Evolutionary conservation across 495 filamentous ascomycete genomes (phyloP).

Genomic region (Annulohypoxylon bovei): DNA sequence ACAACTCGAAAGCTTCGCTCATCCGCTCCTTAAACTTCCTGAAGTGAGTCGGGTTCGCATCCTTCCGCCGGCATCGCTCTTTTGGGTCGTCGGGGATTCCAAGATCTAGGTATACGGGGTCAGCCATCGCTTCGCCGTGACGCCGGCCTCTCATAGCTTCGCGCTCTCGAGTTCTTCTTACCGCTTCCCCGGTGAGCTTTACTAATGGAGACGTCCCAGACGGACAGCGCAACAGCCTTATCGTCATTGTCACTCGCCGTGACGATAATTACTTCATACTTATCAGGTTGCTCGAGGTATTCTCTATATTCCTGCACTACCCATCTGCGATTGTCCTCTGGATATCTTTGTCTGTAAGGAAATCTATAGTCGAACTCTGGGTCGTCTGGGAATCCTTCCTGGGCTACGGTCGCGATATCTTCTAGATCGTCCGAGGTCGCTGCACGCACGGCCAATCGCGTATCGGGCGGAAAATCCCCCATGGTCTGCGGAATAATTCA

Average conservation of each 20-base stretch:
- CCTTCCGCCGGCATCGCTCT: constrained; percentile 20
- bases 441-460: constrained; percentile 4
- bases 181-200: constrained; percentile 44
- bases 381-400: constrained; percentile 50
- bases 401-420: constrained; percentile 48
- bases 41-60: constrained; percentile 49
- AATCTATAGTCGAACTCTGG: constrained; percentile 54
- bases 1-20: constrained; percentile 38
- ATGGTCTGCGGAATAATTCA: constrained; percentile 9
- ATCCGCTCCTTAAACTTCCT: constrained; percentile 45
- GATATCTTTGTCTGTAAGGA: constrained; percentile 42
- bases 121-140: constrained; percentile 21
- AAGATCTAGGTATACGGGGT: constrained; percentile 27
- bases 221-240: constrained; percentile 44
- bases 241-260: constrained; percentile 42
- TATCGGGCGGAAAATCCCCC: constrained; percentile 12
- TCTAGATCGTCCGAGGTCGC: constrained; percentile 45
- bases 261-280: constrained; percentile 51
- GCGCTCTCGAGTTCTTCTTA: constrained; percentile 40
- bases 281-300: constrained; percentile 48
- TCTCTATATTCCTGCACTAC: constrained; percentile 48
- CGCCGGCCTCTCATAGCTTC: background rate
- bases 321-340: constrained; percentile 51
- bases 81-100: constrained; percentile 19
- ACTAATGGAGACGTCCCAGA: constrained; percentile 50